Base-by-base conservation (phyloP, 495 filamentous ascomycete genomes). In the Aspergillus ellipticus region DNA sequence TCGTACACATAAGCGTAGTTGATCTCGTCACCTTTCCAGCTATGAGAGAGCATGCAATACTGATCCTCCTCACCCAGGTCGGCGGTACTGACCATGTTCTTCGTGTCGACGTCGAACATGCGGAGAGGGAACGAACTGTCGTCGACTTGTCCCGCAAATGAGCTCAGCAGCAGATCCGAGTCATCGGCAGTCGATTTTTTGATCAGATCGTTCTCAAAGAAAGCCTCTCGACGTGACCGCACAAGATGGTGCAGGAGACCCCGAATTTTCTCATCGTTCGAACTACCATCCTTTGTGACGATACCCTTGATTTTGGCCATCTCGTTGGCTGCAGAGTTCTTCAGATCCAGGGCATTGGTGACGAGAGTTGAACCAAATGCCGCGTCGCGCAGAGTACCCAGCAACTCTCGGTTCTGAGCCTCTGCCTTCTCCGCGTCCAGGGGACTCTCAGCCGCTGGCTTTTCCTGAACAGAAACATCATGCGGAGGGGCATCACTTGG, bases 61-160 rank as follows among this genome's bases (percentile, higher is more conserved):
- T 62, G 47, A 22, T 62, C 55, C 10, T 58, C 19, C 31, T 71
- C 63, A 8, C 70, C 70, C 0, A 63, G 51, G 6, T 63, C 66
- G 16, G 56, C 62, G 13, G 57, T 59, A 15, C 37, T 20, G 11
- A 74, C 70, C 42, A 78, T 60, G 42, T 72, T 72, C 11, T 58
- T 65, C 3, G 74, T 78, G n/a, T 71, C 65, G 24, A 79, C 51
- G 53, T 79, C 70, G 54, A 79, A 72, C 75, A 79, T 78, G 57
- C 72, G 68, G 33, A 51, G 21, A 15, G 59, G 59, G n/a, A 48
- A 51, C 17, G 45, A 49, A 10, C 53, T 20, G 7, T 45, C 45
- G 2, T 50, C 49, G 0, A 50, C 54, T 4, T 42, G 31, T 29
- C 1, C 35, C 3, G 35, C 35, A 39, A 39, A 39, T n/a, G 35